Base-by-base conservation (phyloP, 352 stramenopile species). In the Aphanomyces cochlioides region DNA sequence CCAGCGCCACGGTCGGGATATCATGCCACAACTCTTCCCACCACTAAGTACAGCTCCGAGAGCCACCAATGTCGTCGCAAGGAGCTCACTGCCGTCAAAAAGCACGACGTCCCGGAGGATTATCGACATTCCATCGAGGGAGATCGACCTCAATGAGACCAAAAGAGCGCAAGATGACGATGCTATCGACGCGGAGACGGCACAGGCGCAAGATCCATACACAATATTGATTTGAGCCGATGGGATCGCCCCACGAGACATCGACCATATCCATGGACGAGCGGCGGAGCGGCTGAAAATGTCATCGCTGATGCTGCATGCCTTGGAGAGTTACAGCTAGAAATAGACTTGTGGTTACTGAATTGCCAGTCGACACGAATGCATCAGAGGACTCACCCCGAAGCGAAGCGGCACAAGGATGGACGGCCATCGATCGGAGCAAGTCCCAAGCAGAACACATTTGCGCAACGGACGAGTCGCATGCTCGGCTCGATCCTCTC, bases 1-100 rank as follows among this genome's bases (percentile, higher is more conserved):
- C 69, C 89, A 90, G 67, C 82, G 84, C 56, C 84, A 92, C 77
- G 47, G 60, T 21, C 60, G 60, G 1, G 43, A 12, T 12, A 50
- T 50, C 43, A n/a, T n/a, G 43, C 43, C 43, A 1, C 10, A 50
- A n/a, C 17, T 12, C 10, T 50, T 50, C 17, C 10, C 43, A 12
- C 10, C 43, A 28, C 2, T 28, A 28, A 28, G 28, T 28, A 28
- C 28, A 28, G 28, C 28, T 28, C 28, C 28, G 28, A 28, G 28
- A 28, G 28, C 28, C 28, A 28, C 2, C 1, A 28, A 28, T 0
- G 28, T 28, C 28, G 28, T 28, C 28, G 28, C 43, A 50, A 50
- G 2, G 17, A 1, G 17, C 43, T n/a, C 10, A 50, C 1, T 2
- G 43, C 43, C 43, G 43, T 50, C 43, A n/a, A 2, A 12, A n/a